These are phyloP conservation scores for Yamadazyma taylorii DNA, from an alignment of 1,139 yeast species.

Conservation along the genomic window DNA sequence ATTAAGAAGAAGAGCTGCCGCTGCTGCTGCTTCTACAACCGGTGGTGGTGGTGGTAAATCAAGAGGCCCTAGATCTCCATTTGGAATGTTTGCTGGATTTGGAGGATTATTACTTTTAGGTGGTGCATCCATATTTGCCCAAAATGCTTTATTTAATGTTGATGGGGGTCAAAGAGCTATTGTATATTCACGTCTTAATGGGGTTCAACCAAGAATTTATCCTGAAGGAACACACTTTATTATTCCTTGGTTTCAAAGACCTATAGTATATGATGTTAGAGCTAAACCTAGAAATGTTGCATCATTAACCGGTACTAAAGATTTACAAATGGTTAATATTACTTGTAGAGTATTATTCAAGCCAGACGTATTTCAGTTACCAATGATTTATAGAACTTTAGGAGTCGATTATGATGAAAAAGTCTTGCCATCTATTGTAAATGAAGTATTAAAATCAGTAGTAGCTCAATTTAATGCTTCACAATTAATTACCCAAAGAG, in stretches of 20 bases:
- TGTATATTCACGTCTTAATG: slow-evolving; percentile 82
- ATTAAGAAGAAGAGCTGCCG: slow-evolving; percentile 64
- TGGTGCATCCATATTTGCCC: slow-evolving; percentile 65
- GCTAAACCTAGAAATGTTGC: slow-evolving; percentile 98
- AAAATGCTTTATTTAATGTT: slow-evolving; percentile 85
- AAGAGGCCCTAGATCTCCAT: slow-evolving; percentile 50
- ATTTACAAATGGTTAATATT: slow-evolving; percentile 97
- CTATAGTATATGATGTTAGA: slow-evolving; percentile 89
- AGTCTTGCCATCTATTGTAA: slow-evolving; percentile 93
- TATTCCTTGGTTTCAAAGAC: slow-evolving; percentile 94
- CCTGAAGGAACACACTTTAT: slow-evolving; percentile 95
- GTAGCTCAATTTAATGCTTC: slow-evolving; percentile 99
- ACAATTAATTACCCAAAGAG: slow-evolving; percentile 97
- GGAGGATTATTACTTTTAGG: slow-evolving; percentile 78
- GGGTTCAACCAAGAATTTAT: slow-evolving; percentile 82
- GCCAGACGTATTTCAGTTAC: slow-evolving; percentile 78
- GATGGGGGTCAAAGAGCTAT: slow-evolving; percentile 99
- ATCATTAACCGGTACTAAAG: slow-evolving; percentile 97
- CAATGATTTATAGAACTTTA: slow-evolving; percentile 83
- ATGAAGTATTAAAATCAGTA: slow-evolving; percentile 93
- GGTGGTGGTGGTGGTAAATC: slow-evolving; percentile 5
- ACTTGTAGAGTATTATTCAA: slow-evolving; percentile 95
- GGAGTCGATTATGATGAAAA: slow-evolving; percentile 96
- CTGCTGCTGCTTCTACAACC: slow-evolving; percentile 23
- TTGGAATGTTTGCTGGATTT: slow-evolving; percentile 69